phyloP scores from a whole-genome alignment of 345 rosid species.

The Camelina neglecta region DNA sequence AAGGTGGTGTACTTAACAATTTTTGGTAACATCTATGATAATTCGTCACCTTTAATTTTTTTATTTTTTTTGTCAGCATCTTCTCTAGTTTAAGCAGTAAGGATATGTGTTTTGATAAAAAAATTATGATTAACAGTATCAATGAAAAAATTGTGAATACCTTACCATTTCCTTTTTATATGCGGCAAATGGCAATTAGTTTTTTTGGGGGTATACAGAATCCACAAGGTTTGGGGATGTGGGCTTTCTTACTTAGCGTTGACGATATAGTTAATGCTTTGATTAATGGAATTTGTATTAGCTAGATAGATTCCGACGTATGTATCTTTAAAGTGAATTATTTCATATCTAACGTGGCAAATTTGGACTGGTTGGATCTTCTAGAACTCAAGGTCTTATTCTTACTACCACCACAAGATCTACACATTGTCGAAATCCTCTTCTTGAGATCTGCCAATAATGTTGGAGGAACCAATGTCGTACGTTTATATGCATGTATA shows the following conservation, averaged over 20 bases:
- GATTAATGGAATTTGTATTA: constrained; percentile 40
- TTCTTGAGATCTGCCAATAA: constrained; percentile 56
- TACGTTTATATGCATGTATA: constrained; percentile 37
- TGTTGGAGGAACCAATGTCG: constrained; percentile 55
- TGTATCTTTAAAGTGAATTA: constrained; percentile 19
- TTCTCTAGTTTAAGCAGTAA: background rate
- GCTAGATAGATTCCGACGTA: constrained; percentile 21
- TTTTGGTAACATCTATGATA: background rate
- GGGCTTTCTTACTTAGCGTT: constrained; percentile 43
- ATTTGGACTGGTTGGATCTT: constrained; percentile 33
- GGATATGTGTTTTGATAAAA: background rate
- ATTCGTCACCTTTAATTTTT: background rate
- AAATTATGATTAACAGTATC: background rate
- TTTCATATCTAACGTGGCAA: constrained; percentile 36
- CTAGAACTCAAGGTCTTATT: constrained; percentile 43
- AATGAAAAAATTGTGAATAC: no score
- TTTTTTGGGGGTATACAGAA: constrained; percentile 31
- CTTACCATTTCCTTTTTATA: background rate
- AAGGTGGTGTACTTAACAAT: constrained; percentile 8
- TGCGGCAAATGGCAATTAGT: background rate
- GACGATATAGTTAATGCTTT: constrained; percentile 43
- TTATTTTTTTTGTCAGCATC: background rate
- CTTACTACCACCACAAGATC: constrained; percentile 44
- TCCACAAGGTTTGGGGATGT: constrained; percentile 31
- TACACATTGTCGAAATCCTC: constrained; percentile 46